Evolutionary conservation across 768 basidiomycete genomes (phyloP).

Genomic region (Termitomyces sp.): DNA sequence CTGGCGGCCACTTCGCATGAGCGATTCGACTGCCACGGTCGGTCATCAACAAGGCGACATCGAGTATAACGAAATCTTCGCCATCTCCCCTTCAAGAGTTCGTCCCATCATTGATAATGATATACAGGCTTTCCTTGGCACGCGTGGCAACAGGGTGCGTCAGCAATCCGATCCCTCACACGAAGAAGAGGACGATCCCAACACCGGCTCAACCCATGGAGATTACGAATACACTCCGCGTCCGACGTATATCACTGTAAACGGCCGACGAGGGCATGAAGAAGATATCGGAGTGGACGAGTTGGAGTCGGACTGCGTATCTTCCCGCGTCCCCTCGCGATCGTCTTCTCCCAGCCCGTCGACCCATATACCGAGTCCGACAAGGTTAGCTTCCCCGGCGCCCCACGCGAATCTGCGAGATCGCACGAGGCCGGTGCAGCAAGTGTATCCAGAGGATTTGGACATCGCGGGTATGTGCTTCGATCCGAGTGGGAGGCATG

Average conservation of each 20-base stretch:
- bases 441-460: conserved; percentile 28
- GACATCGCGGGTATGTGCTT: conserved; percentile 72
- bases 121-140: conserved; percentile 48
- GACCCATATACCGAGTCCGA: conserved; percentile 12
- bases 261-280: conserved; percentile 13
- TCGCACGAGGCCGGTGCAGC: conserved; percentile 3
- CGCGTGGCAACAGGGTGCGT: conserved; percentile 38
- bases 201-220: conserved; percentile 23
- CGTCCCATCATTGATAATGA: conserved; percentile 50
- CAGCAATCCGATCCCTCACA: conserved; percentile 9
- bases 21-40: conserved; percentile 7
- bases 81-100: conserved; percentile 52
- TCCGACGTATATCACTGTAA: conserved; percentile 1
- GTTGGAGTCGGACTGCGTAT: conserved; percentile 49
- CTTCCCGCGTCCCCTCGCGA: conserved; percentile 29
- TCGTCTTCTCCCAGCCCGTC: conserved; percentile 41
- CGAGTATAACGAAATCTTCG: conserved; percentile 33
- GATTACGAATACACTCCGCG: conserved; percentile 24
- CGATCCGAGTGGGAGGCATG: conserved; percentile 58
- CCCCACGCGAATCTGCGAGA: background rate
- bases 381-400: conserved; percentile 7
- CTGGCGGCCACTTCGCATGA: conserved; percentile 32
- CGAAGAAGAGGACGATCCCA: conserved; percentile 17
- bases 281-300: conserved; percentile 45
- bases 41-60: conserved; percentile 15